Conservation (phyloP, 192 early-diverging fungal genomes). For the Linnemannia hyalina region DNA sequence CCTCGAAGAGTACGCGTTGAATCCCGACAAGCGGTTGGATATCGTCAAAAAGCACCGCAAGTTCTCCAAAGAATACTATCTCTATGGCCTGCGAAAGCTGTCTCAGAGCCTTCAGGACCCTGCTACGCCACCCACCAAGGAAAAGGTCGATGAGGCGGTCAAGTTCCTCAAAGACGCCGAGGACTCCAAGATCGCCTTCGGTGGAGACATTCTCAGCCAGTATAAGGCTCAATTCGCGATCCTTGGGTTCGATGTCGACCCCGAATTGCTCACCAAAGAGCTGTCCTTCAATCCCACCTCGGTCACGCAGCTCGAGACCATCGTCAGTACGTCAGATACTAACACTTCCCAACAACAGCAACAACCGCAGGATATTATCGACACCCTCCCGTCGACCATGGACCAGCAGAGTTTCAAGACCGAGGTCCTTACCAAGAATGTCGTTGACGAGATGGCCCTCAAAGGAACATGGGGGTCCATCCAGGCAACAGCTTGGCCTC, state of each 20-base stretch:
- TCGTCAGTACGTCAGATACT: neutral
- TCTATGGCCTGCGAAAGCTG: conserved; percentile 11
- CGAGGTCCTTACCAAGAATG: neutral
- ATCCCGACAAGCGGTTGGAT: conserved; percentile 24
- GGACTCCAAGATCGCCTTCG: neutral
- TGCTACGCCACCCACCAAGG: neutral
- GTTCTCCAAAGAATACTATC: conserved; percentile 7
- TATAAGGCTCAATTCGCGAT: conserved; percentile 27
- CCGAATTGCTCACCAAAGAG: conserved; percentile 20
- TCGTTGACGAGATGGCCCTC: conserved; percentile 15
- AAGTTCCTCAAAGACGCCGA: neutral
- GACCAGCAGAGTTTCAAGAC: conserved; percentile 16
- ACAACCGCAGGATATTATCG: conserved; percentile 6
- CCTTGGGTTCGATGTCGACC: conserved; percentile 25
- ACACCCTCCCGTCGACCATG: conserved; percentile 13
- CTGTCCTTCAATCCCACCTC: conserved; percentile 19
- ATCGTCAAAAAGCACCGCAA: conserved; percentile 10
- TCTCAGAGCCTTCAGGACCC: conserved; percentile 35
- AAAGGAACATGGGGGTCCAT: neutral
- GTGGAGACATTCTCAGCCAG: neutral
- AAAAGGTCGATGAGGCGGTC: conserved; percentile 9
- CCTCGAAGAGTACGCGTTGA: conserved; percentile 39
- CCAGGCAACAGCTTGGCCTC: conserved; percentile 16
- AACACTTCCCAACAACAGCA: neutral
- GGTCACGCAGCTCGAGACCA: conserved; percentile 9